Conservation (phyloP, 768 basidiomycete genomes). For the Boletus speciosus region DNA sequence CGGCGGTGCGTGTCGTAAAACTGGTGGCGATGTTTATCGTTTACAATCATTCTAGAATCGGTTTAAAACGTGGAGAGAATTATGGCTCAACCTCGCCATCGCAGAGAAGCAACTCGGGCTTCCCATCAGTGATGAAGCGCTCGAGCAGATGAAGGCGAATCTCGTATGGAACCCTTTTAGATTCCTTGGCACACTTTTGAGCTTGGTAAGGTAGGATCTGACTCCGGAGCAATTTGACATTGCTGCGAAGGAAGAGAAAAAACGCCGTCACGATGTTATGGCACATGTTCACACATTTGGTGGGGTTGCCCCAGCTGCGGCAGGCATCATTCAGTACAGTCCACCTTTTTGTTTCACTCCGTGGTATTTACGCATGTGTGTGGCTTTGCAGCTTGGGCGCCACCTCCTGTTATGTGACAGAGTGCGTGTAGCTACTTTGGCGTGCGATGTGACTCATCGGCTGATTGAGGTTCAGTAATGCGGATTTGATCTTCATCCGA, state of each 20-base stretch:
- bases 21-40: background rate
- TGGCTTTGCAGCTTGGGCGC: conserved; percentile 69
- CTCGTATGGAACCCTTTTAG: conserved; percentile 46
- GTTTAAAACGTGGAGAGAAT: conserved; percentile 89
- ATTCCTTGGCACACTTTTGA: background rate
- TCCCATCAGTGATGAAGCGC: conserved; percentile 83
- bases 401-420: conserved; percentile 98
- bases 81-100: conserved; percentile 95
- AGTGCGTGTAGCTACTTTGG: conserved; percentile 50
- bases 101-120: conserved; percentile 96
- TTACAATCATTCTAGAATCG: conserved; percentile 59
- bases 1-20: conserved; percentile 54
- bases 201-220: conserved; percentile 51
- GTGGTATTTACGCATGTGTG: conserved; percentile 10
- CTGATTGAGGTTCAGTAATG: conserved; percentile 61
- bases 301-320: conserved; percentile 86
- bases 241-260: conserved; percentile 95
- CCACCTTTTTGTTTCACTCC: conserved; percentile 6
- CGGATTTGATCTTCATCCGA: conserved; percentile 95
- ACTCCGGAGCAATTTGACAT: conserved; percentile 88
- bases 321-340: conserved; percentile 90
- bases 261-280: conserved; percentile 98
- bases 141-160: conserved; percentile 92
- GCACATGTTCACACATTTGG: conserved; percentile 99
- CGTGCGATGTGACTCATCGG: background rate